Evolutionary conservation across 306 rosid species (phyloP).

Genomic region (Dryas alaskensis): DNA sequence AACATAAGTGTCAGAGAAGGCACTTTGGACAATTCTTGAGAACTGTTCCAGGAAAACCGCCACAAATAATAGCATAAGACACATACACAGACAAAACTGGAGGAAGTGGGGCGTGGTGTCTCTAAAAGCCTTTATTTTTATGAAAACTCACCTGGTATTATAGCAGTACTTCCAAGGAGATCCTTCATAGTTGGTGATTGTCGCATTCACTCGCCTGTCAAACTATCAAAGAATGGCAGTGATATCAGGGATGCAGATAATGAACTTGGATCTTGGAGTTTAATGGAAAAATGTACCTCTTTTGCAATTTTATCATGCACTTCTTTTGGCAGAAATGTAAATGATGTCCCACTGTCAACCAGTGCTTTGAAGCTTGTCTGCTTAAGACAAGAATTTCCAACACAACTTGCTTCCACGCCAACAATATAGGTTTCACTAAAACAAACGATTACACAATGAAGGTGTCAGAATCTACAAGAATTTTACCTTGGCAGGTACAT

Average conservation of each 20-base stretch:
- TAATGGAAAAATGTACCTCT: slow-evolving; percentile 53
- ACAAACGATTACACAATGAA: neutral
- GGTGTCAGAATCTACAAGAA: neutral
- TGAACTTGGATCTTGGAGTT: slow-evolving; percentile 18
- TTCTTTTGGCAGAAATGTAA: slow-evolving; percentile 80
- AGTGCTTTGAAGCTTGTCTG: slow-evolving; percentile 60
- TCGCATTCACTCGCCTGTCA: slow-evolving; percentile 62
- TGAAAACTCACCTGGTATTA: slow-evolving; percentile 48
- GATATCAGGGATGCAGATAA: slow-evolving; percentile 30
- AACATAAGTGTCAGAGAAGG: slow-evolving; percentile 70
- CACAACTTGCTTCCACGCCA: slow-evolving; percentile 78
- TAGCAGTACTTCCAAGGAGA: slow-evolving; percentile 90
- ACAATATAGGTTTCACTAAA: slow-evolving; percentile 69
- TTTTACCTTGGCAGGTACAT: neutral
- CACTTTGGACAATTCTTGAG: slow-evolving; percentile 55
- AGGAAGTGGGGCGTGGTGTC: slow-evolving; percentile 5
- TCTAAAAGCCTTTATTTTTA: slow-evolving; percentile 10
- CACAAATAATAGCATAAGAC: slow-evolving; percentile 17
- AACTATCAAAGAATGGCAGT: slow-evolving; percentile 47
- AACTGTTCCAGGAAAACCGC: slow-evolving; percentile 36
- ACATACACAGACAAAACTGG: neutral
- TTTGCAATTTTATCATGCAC: slow-evolving; percentile 53
- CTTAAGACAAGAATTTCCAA: slow-evolving; percentile 60
- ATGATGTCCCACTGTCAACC: slow-evolving; percentile 91
- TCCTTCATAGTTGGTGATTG: slow-evolving; percentile 53